Evolutionary conservation across 805 yeast species (phyloP).

Genomic region (Saccharomyces kudriavzevii): DNA sequence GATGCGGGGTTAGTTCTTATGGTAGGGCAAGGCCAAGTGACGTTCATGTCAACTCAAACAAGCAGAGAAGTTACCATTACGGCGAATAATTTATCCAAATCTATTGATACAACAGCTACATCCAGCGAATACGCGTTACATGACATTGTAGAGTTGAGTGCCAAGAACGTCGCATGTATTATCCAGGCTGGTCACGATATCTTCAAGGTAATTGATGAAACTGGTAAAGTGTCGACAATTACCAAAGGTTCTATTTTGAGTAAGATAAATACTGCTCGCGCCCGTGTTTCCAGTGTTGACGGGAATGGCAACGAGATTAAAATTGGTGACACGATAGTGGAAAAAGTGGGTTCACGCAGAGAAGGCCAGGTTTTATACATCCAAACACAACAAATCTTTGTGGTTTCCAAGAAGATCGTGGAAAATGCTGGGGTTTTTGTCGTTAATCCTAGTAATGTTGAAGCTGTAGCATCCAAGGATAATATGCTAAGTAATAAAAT

Average conservation of each 20-base stretch:
- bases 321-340: constrained; percentile 90
- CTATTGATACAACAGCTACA: constrained; percentile 77
- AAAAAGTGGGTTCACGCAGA: constrained; percentile 71
- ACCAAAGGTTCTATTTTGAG: constrained; percentile 78
- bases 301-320: constrained; percentile 74
- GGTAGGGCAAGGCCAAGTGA: constrained; percentile 75
- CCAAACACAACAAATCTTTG: constrained; percentile 68
- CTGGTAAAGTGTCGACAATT: constrained; percentile 65
- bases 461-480: constrained; percentile 79
- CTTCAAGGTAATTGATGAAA: constrained; percentile 70
- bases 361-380: constrained; percentile 86
- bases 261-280: constrained; percentile 59
- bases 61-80: constrained; percentile 85
- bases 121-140: constrained; percentile 76
- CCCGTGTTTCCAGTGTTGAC: constrained; percentile 83
- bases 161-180: constrained; percentile 81
- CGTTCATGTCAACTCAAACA: constrained; percentile 82
- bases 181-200: constrained; percentile 84
- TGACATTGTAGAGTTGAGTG: constrained; percentile 81
- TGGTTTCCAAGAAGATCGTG: constrained; percentile 66
- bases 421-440: constrained; percentile 93
- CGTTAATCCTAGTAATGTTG: constrained; percentile 63
- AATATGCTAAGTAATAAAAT: constrained; percentile 42
- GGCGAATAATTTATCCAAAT: constrained; percentile 81
- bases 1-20: constrained; percentile 92